Base-by-base conservation (phyloP, 257 asterid genomes). In the Haberlea rhodopensis region DNA sequence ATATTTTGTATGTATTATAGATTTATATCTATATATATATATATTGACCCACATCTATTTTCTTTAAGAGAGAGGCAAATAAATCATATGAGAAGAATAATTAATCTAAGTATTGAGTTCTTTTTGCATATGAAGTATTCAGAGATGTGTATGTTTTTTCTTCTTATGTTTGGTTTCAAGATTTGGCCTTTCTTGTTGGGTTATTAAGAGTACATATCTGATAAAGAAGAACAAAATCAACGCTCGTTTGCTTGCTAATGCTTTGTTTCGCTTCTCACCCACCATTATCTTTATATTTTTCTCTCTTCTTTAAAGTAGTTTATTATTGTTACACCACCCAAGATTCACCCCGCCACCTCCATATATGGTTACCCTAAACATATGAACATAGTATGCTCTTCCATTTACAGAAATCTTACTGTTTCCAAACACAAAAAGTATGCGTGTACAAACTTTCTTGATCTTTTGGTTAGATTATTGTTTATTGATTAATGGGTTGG, bases 31-130 rank as follows among this genome's bases (percentile, higher is more conserved):
- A 56, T 69, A 69, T 70, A 52, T 51, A 61, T 64, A 24, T 79
- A 78, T 76, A 78, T 76, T 80, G 86, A 78, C 90, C 82, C 81
- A 73, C 86, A n/a, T n/a, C 86, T 7, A 2, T 60, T 60, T 37
- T 21, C 57, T 46, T 71, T 55, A 43, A 62, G 66, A 56, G 76
- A 71, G 72, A 69, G 67, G 60, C 16, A 32, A 73, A 67, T 34
- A 56, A 55, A 49, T 63, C 55, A 63, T 46, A 55, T 55, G 68
- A 61, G 27, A 65, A n/a, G 61, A 65, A 34, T 71, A 71, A 49
- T 65, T 73, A 80, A 79, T 75, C 81, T 78, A 81, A 75, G 76
- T 64, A 80, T 59, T 55, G 66, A 70, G 63, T n/a, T 77, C 71
- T 58, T 51, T 53, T 48, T 57, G 40, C 25, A 18, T 55, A 20